Evolutionary conservation across 257 asterid species (phyloP).

Genomic region (Solanum bulbocastanum): DNA sequence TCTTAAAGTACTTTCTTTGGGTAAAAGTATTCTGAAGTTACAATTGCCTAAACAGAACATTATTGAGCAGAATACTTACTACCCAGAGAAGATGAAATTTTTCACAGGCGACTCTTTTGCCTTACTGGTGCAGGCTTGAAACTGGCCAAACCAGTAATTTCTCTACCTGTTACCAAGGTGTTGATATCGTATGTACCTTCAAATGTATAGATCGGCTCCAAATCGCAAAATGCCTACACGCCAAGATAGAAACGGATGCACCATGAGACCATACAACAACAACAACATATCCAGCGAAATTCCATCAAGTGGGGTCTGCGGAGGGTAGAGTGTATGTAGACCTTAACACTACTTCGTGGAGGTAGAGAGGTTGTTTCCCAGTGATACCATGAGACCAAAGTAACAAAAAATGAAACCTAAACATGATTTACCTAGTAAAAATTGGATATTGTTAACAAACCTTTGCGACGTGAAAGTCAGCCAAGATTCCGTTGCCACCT

Average conservation of each 20-base stretch:
- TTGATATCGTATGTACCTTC: constrained; percentile 99
- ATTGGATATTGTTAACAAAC: constrained; percentile 14
- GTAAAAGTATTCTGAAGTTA: background rate
- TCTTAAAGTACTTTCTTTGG: background rate
- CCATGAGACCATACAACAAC: background rate
- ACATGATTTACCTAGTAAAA: background rate
- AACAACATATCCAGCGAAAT: background rate
- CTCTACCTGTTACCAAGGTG: constrained; percentile 87
- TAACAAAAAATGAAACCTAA: background rate
- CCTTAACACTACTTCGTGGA: background rate
- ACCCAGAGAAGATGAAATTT: background rate
- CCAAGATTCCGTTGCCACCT: constrained; percentile 82
- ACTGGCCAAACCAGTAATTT: constrained; percentile 82
- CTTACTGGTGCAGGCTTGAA: constrained; percentile 52
- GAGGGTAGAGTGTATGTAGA: background rate
- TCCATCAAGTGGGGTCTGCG: background rate
- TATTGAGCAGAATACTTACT: background rate
- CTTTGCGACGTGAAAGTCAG: constrained; percentile 86
- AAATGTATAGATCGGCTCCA: constrained; percentile 92
- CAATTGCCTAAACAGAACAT: background rate
- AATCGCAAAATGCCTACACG: constrained; percentile 85
- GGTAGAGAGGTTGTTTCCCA: background rate
- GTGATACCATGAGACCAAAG: background rate
- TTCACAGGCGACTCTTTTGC: constrained; percentile 64
- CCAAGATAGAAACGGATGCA: background rate